A percentile compares a stretch with the other conserved stretches of the same genome.
Evolutionary conservation across 1,139 yeast genomes (phyloP).

Genomic region (Kazachstania sp.): DNA sequence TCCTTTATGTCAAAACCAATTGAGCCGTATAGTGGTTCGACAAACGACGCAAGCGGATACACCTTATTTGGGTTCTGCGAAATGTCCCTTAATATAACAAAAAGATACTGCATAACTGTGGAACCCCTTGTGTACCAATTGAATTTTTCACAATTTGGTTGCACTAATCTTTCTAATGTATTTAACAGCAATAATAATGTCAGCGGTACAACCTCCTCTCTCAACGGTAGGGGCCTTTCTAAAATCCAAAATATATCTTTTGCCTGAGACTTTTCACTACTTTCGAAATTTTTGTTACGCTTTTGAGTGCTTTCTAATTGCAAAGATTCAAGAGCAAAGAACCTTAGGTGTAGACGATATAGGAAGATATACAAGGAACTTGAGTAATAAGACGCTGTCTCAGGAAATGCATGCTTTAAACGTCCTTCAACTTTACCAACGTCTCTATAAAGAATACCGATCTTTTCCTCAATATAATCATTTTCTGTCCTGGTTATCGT

Average conservation of each 20-base stretch:
- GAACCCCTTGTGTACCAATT: constrained; percentile 26
- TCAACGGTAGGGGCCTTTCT: constrained; percentile 11
- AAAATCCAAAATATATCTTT: constrained; percentile 14
- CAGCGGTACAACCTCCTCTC: constrained; percentile 15
- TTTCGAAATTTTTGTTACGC: constrained; percentile 7
- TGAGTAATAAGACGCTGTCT: constrained; percentile 14
- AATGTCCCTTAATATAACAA: constrained; percentile 20
- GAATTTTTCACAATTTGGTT: constrained; percentile 13
- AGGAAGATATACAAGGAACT: constrained; percentile 21
- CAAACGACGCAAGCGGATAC: constrained; percentile 8
- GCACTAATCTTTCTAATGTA: constrained; percentile 21
- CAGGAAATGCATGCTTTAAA: constrained; percentile 7
- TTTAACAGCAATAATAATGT: constrained; percentile 18
- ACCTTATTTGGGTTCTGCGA: constrained; percentile 14
- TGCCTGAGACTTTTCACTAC: constrained; percentile 6
- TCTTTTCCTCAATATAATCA: constrained; percentile 1
- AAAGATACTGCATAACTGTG: constrained; percentile 27
- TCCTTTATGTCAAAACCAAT: constrained; percentile 15
- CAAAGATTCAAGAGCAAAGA: constrained; percentile 13
- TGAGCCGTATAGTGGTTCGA: constrained; percentile 5
- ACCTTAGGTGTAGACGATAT: constrained; percentile 21
- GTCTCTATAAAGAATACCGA: constrained; percentile 5
- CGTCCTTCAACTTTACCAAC: constrained; percentile 8
- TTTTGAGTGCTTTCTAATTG: constrained; percentile 6
- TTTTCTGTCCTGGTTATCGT: not conserved